Percentiles rank a stretch among this genome's conserved stretches.
phyloP scores from a whole-genome alignment of 768 basidiomycete genomes.

The Mycena rebaudengoi region DNA sequence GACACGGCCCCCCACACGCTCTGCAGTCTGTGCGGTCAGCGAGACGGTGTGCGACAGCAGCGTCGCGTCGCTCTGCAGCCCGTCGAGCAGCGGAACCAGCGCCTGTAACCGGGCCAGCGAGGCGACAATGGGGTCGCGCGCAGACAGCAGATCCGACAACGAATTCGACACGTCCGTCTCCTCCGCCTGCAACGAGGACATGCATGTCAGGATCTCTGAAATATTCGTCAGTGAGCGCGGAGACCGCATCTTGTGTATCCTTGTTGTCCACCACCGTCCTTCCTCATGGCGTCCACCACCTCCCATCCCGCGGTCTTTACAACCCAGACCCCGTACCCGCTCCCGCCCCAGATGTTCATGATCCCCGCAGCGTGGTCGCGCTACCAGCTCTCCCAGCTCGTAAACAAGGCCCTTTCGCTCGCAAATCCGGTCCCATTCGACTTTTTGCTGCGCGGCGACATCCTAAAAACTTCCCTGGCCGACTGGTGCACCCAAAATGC shows the following conservation, averaged over 20 bases:
- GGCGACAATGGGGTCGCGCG: conserved; percentile 68
- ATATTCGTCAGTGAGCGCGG: conserved; percentile 60
- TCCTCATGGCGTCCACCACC: conserved; percentile 19
- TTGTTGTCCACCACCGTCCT: background rate
- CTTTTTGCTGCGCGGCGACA: conserved; percentile 86
- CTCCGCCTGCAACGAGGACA: conserved; percentile 78
- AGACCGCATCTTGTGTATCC: conserved; percentile 28
- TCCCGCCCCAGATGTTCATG: conserved; percentile 91
- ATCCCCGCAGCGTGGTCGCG: conserved; percentile 90
- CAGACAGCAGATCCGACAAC: conserved; percentile 74
- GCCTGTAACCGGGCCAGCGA: conserved; percentile 70
- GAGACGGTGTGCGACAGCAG: conserved; percentile 67
- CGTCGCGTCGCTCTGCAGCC: conserved; percentile 65
- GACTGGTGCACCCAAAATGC: conserved; percentile 80
- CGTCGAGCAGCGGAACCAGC: conserved; percentile 69
- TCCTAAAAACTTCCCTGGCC: conserved; percentile 73
- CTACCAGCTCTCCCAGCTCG: conserved; percentile 96
- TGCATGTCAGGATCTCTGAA: conserved; percentile 75
- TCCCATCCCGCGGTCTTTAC: conserved; percentile 70
- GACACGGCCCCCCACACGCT: conserved; percentile 93
- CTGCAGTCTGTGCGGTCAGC: conserved; percentile 79
- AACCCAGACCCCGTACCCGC: conserved; percentile 74
- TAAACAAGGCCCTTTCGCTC: conserved; percentile 90
- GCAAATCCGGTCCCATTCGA: conserved; percentile 88
- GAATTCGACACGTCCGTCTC: conserved; percentile 80